Base-by-base conservation (phyloP, 306 rosid genomes). In the Cucurbita maxima region DNA sequence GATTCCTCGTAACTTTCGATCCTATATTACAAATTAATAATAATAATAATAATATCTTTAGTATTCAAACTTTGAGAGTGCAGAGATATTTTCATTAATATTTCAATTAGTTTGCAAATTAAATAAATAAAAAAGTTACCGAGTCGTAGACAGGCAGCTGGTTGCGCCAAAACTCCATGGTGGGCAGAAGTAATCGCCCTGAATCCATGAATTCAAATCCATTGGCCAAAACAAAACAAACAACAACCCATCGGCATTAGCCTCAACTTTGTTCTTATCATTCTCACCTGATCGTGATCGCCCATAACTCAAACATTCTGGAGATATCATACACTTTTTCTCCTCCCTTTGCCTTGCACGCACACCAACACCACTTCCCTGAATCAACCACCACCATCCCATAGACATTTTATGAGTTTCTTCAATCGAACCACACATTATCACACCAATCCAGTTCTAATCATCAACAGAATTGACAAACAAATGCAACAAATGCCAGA, bases 121-220 rank as follows among this genome's bases (percentile, higher is more conserved):
- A 25, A 25, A 25, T 30, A 30, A 30, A 30, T 30, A 30, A 30
- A 30, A 2, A 30, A 30, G 19, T 68, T 74, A 92, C 97, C 88
- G 69, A 68, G 71, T 85, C 84, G 81, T 88, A 92, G 76, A 92
- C 74, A 9, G 95, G 87, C 71, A 76, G 30, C 62, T 89, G 95
- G 77, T 92, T 92, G 79, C 92, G 92, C 97, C 97, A 92, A 84
- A 89, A 92, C 80, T 92, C 94, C 74, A 92, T 56, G 25, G 90
- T 56, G 5, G 89, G 97, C 52, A 89, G 55, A 74, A 85, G 88
- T 56, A 84, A 55, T 79, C 96, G 85, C 60, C 96, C 97, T 89
- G 85, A 75, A 63, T 16, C 19, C 22, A 83, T 40, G 9, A 52
- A 63, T 2, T 41, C 30, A 71, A 56, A 47, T 50, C 58, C 34